A percentile compares a stretch with the other conserved stretches of the same genome.
phyloP scores from a whole-genome alignment of 2,329 filamentous ascomycete species.

The Ilyonectria sp. region DNA sequence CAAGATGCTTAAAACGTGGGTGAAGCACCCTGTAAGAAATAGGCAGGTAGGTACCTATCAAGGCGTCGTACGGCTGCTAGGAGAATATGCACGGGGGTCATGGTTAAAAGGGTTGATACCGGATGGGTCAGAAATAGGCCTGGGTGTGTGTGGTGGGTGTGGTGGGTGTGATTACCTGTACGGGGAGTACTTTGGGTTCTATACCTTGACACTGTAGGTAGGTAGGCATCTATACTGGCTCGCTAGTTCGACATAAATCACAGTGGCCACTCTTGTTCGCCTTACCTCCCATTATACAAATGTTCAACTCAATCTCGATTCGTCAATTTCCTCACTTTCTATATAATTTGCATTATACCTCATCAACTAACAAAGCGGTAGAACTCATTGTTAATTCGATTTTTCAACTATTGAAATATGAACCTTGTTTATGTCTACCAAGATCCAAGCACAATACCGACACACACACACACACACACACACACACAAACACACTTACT shows the following conservation, averaged over 20 bases:
- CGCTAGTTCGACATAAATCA: not conserved
- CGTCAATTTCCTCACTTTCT: not conserved
- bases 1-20: not conserved
- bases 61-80: not conserved
- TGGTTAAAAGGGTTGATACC: not conserved
- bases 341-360: not conserved
- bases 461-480: not conserved
- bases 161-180: not conserved
- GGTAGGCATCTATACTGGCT: not conserved
- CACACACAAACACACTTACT: not conserved
- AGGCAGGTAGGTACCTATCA: not conserved
- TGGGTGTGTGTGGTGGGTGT: slow-evolving; percentile 13
- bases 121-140: slow-evolving; percentile 11
- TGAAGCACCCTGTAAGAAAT: not conserved
- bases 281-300: too few species aligned
- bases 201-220: too few species aligned
- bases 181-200: not conserved
- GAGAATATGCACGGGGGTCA: not conserved
- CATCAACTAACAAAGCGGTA: too few species aligned
- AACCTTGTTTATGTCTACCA: not conserved
- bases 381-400: too few species aligned
- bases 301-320: not conserved
- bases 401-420: not conserved
- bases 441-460: too few species aligned
- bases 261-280: not conserved